Evolutionary conservation across 768 basidiomycete species (phyloP), one percentile per base, ranked within the genome.

Genomic region (Leccinum fibrillosum): DNA sequence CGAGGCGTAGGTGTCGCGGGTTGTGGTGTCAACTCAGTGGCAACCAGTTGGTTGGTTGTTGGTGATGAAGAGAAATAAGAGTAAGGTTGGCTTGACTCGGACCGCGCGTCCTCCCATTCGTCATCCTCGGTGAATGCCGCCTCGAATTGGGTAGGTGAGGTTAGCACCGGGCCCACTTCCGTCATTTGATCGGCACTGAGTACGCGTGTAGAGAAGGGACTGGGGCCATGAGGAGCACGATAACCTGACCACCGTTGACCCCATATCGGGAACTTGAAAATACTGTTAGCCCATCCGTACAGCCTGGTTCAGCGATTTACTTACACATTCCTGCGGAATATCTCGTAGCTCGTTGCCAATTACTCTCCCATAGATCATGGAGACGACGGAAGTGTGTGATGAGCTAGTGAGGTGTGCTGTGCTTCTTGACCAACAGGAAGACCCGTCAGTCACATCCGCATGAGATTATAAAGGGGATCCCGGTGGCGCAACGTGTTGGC

Each of bases 301-400:
- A 56, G 35, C 30, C 17, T 17, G 10, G 19, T 32, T 53, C 19
- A 54, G 50, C 39, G 49, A 54, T 6, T 34, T 49, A 62, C 72
- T 68, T 49, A 69, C 71, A 55, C 56, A 64, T 53, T 64, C 69
- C 11, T 61, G 71, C 0, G 72, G 72, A 50, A 72, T 53, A 47
- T 64, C 65, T 49, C 72, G 63, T 28, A 72, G 67, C 48, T 73
- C 71, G 48, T 59, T 58, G 35, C 71, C 72, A 47, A 72, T 66
- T 54, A 69, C 62, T 61, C 72, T 69, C 42, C 65, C 66, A 63
- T 64, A 62, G 55, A 59, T 61, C 66, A 69, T 71, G 58, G 49
- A 54, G 52, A 53, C 28, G 53, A 57, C 35, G 55, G 57, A 58
- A 62, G 47, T 58, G 10, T 44, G 61, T 69, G 64, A 64, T 58